Conservation (phyloP, 257 asterid genomes). For the Hygrophila difformis region DNA sequence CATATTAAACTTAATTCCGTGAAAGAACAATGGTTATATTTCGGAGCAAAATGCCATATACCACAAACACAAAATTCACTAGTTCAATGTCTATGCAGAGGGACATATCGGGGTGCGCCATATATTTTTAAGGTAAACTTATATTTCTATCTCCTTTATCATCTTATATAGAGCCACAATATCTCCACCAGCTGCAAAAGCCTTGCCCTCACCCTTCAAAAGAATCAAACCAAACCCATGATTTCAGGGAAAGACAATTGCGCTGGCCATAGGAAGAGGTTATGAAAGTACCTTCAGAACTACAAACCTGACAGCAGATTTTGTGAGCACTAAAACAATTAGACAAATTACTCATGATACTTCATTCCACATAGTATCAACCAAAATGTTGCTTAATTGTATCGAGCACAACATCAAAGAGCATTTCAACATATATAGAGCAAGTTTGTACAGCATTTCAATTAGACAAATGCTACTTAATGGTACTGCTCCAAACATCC, state of each 20-base stretch:
- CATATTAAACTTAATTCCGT: too few species aligned
- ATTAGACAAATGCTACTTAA: too few species aligned
- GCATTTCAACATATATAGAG: too few species aligned
- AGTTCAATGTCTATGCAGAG: not conserved
- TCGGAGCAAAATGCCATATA: too few species aligned
- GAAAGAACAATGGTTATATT: too few species aligned
- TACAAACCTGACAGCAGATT: conserved; percentile 57
- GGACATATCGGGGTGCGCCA: not conserved
- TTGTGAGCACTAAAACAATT: not conserved
- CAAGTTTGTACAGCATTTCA: too few species aligned
- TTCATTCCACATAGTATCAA: conserved; percentile 9
- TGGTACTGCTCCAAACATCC: too few species aligned
- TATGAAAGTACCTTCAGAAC: conserved; percentile 54
- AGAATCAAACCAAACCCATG: conserved; percentile 23
- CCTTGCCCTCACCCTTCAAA: conserved; percentile 84
- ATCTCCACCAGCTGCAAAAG: conserved; percentile 97
- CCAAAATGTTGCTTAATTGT: not conserved
- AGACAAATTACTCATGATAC: not conserved
- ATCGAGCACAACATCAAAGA: too few species aligned
- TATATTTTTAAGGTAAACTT: not conserved
- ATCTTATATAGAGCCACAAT: conserved; percentile 53
- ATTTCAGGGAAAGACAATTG: not conserved
- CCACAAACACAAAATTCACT: too few species aligned
- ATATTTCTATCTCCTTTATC: conserved; percentile 39
- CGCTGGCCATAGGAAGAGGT: not conserved